Evolutionary conservation across 2,329 filamentous ascomycete species (phyloP).

Genomic region (Fusarium hostae): DNA sequence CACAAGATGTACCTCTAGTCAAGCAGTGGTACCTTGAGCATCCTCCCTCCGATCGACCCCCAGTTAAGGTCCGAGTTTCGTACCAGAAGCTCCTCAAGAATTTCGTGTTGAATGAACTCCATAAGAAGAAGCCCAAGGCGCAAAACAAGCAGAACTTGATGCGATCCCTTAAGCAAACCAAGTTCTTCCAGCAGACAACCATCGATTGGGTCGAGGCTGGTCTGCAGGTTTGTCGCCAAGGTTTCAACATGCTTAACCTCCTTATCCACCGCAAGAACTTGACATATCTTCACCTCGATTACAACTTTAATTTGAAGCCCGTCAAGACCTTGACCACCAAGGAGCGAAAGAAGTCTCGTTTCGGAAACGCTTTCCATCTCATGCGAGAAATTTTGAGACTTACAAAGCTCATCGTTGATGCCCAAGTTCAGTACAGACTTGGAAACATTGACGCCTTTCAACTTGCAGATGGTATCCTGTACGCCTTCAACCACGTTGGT

Average conservation of each 20-base stretch:
- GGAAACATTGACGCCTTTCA: constrained; percentile 99
- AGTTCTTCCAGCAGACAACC: constrained; percentile 99
- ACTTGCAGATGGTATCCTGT: constrained; percentile 97
- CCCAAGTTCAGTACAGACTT: constrained; percentile 95
- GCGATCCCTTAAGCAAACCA: constrained; percentile 90
- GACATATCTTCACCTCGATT: constrained; percentile 97
- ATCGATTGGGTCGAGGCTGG: constrained; percentile 99
- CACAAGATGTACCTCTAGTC: constrained; percentile 94
- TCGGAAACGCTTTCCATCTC: constrained; percentile 98
- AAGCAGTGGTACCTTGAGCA: constrained; percentile 99
- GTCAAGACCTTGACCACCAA: constrained; percentile 99
- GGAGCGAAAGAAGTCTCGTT: constrained; percentile 98
- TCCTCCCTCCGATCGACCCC: constrained; percentile 83
- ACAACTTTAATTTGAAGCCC: constrained; percentile 99
- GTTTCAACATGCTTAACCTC: constrained; percentile 99
- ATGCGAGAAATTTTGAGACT: constrained; percentile 97
- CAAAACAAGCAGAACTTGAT: constrained; percentile 94
- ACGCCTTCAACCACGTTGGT: constrained; percentile 98
- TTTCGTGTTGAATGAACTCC: constrained; percentile 94
- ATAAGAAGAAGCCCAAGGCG: constrained; percentile 95
- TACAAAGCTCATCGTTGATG: constrained; percentile 97
- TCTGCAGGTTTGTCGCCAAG: constrained; percentile 96
- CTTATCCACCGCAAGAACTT: constrained; percentile 98
- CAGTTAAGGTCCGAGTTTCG: constrained; percentile 96
- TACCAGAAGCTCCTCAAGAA: constrained; percentile 98